These are phyloP conservation scores for Mortierella sp. DNA, from an alignment of 371 early-diverging fungal genomes.

Conservation along the genomic window DNA sequence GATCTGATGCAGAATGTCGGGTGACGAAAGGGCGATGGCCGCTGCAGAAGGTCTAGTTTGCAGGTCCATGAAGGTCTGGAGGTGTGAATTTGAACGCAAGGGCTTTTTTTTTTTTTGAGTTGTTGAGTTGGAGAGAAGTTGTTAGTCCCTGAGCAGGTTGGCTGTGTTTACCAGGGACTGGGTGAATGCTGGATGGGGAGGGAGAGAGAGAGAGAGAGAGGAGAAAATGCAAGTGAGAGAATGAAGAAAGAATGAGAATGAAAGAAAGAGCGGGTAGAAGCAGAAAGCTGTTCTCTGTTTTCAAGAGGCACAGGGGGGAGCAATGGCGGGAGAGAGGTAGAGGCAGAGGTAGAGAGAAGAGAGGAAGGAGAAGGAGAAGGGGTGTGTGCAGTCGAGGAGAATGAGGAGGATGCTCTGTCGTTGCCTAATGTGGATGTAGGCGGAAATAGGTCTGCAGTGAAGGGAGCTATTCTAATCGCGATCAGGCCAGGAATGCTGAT, in stretches of 20 bases:
- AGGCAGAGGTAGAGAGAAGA: no score
- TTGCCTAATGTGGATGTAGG: no score
- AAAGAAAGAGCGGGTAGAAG: not conserved
- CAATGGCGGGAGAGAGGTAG: no score
- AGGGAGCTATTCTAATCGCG: not conserved
- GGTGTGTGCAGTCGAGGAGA: no score
- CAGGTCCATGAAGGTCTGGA: not conserved
- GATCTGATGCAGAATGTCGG: conserved; percentile 49
- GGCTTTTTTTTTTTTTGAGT: not conserved
- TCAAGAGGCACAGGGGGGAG: no score
- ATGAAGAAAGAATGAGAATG: not conserved
- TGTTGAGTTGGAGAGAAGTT: not conserved
- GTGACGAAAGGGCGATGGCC: conserved; percentile 33
- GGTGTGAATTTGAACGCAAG: not conserved
- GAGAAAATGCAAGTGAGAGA: not conserved
- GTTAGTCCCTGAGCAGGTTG: no score
- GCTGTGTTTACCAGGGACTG: no score
- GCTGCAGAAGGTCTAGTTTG: conserved; percentile 22
- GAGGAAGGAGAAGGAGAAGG: no score
- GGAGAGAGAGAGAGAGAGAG: no score
- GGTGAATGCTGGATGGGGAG: no score
- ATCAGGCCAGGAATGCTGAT: not conserved
- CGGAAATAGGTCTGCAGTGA: no score
- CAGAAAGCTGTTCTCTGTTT: not conserved
- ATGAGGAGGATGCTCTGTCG: no score